phyloP scores from a whole-genome alignment of 148 eudicot species.

The Agrostemma githago region DNA sequence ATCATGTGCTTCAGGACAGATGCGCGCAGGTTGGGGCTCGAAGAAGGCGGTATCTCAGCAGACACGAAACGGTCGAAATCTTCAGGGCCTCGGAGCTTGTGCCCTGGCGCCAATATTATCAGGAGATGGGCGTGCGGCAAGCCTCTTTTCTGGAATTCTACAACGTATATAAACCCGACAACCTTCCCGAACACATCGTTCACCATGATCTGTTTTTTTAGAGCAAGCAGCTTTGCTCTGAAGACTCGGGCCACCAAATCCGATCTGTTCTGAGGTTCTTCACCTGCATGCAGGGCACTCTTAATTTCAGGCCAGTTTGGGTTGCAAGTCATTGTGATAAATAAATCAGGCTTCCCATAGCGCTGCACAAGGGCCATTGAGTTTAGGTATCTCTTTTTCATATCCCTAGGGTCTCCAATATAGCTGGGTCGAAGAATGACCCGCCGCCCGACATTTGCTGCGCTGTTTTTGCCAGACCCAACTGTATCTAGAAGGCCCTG shows the following conservation, averaged over 20 bases:
- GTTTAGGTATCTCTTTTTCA: not conserved
- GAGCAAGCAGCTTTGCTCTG: not conserved
- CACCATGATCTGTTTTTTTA: not conserved
- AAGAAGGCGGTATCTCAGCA: not conserved
- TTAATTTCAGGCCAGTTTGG: conserved; percentile 8
- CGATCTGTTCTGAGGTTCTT: not conserved
- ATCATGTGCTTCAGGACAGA: not conserved
- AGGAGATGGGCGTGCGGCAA: not conserved
- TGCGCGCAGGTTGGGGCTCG: not conserved
- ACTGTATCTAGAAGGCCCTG: not conserved
- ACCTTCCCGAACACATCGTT: not conserved
- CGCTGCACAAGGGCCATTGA: not conserved
- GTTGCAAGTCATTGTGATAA: not conserved
- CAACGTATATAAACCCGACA: not conserved
- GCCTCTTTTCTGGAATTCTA: not conserved
- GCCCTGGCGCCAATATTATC: not conserved
- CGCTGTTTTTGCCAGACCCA: not conserved
- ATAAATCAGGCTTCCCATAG: conserved; percentile 9
- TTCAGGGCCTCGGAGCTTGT: not conserved
- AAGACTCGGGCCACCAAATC: not conserved
- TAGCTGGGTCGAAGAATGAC: not conserved
- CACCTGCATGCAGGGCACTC: not conserved
- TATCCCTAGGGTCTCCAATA: conserved; percentile 3
- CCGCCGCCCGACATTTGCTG: not conserved
- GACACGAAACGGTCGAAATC: not conserved